Evolutionary conservation across 768 basidiomycete species (phyloP), one percentile per base, ranked within the genome.

Genomic region (Hysterangium stoloniferum): DNA sequence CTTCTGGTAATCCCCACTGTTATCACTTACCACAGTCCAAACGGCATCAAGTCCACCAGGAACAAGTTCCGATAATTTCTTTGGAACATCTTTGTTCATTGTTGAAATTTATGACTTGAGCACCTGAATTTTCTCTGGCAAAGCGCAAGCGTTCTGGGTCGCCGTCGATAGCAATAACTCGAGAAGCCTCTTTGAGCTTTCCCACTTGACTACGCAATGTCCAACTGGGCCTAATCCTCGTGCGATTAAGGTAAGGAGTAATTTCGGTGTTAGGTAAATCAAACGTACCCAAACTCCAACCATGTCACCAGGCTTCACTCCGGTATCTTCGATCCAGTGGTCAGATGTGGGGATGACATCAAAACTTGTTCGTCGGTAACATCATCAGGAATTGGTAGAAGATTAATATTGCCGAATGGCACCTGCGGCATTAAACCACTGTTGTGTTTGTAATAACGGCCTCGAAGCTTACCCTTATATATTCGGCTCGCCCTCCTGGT

Each of bases 401-500:
- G 71, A 64, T 88, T 89, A 36, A 82, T 78, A 41, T 84, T 74
- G 33, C 80, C 87, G 58, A 77, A 75, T 0, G 83, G 85, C 1
- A 88, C 79, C 46, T 48, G n/a, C n/a, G n/a, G n/a, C n/a, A n/a
- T n/a, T n/a, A n/a, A n/a, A n/a, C n/a, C n/a, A n/a, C n/a, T n/a
- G n/a, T n/a, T n/a, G n/a, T n/a, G n/a, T n/a, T n/a, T n/a, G n/a
- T n/a, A n/a, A n/a, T n/a, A n/a, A n/a, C n/a, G n/a, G n/a, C n/a
- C n/a, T n/a, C 8, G 43, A 7, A 1, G 19, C 5, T 17, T 48
- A 48, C 46, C 28, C 82, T 73, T 3, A 82, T 79, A 57, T 80
- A 86, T 62, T 88, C 85, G 0, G 85, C 80, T 60, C 88, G 86
- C 0, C 84, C 85, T 17, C 79, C 86, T 4, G 86, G 73, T 62